Base-by-base conservation (phyloP, 129 eudicot genomes). In the Pittosporum tobira region DNA sequence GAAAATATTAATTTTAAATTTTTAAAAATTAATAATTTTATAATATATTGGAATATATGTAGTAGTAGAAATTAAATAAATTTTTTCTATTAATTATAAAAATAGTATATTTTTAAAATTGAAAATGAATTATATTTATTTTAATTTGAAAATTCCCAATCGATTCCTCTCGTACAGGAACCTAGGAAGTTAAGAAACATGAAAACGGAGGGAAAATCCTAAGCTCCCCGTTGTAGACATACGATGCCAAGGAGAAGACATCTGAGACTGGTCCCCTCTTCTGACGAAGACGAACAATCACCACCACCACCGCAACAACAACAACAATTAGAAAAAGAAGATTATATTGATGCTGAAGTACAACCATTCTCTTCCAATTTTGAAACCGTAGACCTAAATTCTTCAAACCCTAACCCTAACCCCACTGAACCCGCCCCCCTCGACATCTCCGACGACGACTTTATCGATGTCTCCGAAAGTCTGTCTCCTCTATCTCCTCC, bases 401-500 rank as follows among this genome's bases (percentile, higher is more conserved):
- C 95, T 54, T 31, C 73, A 30, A 76, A 76, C 71, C 75, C 82
- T 69, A 79, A 70, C 67, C 75, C 69, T 26, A 72, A 28, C 59
- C 66, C 57, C 9, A 27, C 66, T 27, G 61, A 63, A 24, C 65
- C 79, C 18, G 52, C 76, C 61, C 84, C 63, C 16, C 51, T 84
- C 25, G 82, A 82, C 3, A 65, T 79, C 16, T 89, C 97, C 48
- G 91, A 82, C 40, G 90, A 81, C 48, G 94, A 85, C 10, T 72
- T 73, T 22, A 36, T 61, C 20, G 85, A 79, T 42, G 85, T 79
- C 10, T 23, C 59, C n/a, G 77, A 83, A 18, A 53, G 80, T 55
- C 25, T 74, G 53, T 36, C 68, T 24, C 54, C 61, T 65, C 65
- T 78, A 2, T 72, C 75, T 13, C 70, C 48, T 38, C 25, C 69